Percentiles rank a stretch among this genome's conserved stretches.
Conservation (phyloP, 2,329 filamentous ascomycete species). For the Penicillium sp. region DNA sequence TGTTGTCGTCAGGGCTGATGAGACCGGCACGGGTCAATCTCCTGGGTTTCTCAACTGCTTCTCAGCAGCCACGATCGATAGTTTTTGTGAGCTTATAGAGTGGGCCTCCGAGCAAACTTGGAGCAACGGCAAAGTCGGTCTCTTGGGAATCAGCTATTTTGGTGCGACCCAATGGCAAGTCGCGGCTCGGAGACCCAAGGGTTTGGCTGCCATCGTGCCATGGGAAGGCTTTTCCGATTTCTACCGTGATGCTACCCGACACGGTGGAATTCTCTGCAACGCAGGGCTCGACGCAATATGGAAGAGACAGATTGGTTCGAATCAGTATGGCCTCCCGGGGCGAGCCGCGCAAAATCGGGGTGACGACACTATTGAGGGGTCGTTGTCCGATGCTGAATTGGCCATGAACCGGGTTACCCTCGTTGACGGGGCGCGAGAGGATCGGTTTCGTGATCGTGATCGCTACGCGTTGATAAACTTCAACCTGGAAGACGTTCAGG, state of each 20-base stretch:
- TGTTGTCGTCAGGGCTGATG: constrained; percentile 59
- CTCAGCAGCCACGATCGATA: constrained; percentile 55
- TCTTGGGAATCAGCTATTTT: constrained; percentile 58
- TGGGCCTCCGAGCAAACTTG: constrained; percentile 57
- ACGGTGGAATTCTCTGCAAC: constrained; percentile 66
- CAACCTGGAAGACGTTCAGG: constrained; percentile 66
- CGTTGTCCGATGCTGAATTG: constrained; percentile 41
- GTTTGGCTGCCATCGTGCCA: constrained; percentile 56
- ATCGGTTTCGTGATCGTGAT: constrained; percentile 66
- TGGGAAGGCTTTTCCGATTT: constrained; percentile 63
- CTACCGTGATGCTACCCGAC: constrained; percentile 62
- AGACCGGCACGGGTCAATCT: constrained; percentile 57
- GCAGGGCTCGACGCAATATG: too few species aligned
- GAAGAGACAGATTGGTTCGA: too few species aligned
- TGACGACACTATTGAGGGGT: constrained; percentile 47
- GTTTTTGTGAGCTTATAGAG: constrained; percentile 57
- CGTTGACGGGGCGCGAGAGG: too few species aligned
- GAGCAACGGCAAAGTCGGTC: constrained; percentile 56
- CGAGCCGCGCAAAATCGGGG: constrained; percentile 59
- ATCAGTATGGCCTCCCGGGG: constrained; percentile 68
- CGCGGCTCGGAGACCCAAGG: constrained; percentile 56
- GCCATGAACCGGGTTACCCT: constrained; percentile 41
- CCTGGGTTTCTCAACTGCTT: constrained; percentile 59
- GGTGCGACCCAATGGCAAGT: constrained; percentile 61
- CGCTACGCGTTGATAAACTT: constrained; percentile 70